Conservation (phyloP, 1,139 yeast genomes). For the Torulaspora pretoriensis region DNA sequence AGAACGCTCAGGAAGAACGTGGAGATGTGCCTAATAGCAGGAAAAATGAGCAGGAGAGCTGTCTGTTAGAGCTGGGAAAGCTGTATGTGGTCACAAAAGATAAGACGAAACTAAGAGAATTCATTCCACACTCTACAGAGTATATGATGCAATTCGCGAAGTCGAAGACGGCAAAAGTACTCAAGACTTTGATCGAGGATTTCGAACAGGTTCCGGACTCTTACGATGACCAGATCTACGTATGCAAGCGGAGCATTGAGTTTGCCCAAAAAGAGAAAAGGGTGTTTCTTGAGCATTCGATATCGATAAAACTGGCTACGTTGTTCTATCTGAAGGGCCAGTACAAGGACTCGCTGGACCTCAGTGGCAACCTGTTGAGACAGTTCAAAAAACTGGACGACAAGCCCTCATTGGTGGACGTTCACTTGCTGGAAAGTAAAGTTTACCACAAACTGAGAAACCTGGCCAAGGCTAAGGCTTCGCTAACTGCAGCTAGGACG, state of each 20-base stretch:
- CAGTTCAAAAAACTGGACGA: constrained; percentile 95
- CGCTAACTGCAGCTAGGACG: constrained; percentile 92
- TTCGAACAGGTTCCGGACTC: constrained; percentile 68
- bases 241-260: constrained; percentile 74
- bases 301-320: constrained; percentile 78
- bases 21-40: constrained; percentile 30
- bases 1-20: constrained; percentile 24
- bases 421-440: constrained; percentile 85
- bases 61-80: constrained; percentile 61
- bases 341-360: constrained; percentile 66
- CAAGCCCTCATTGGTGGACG: constrained; percentile 91
- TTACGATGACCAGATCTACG: constrained; percentile 64
- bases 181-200: constrained; percentile 69
- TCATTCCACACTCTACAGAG: constrained; percentile 66
- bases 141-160: constrained; percentile 77
- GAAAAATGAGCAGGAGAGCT: constrained; percentile 53
- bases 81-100: constrained; percentile 47
- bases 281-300: constrained; percentile 80
- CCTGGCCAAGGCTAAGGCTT: constrained; percentile 87
- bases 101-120: constrained; percentile 50
- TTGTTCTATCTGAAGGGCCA: constrained; percentile 61
- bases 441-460: constrained; percentile 90
- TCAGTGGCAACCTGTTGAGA: constrained; percentile 65
- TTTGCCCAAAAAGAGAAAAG: constrained; percentile 87
- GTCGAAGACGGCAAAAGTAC: constrained; percentile 90